These are phyloP conservation scores for Quercus robur DNA, from an alignment of 306 rosid species.

Conservation along the genomic window DNA sequence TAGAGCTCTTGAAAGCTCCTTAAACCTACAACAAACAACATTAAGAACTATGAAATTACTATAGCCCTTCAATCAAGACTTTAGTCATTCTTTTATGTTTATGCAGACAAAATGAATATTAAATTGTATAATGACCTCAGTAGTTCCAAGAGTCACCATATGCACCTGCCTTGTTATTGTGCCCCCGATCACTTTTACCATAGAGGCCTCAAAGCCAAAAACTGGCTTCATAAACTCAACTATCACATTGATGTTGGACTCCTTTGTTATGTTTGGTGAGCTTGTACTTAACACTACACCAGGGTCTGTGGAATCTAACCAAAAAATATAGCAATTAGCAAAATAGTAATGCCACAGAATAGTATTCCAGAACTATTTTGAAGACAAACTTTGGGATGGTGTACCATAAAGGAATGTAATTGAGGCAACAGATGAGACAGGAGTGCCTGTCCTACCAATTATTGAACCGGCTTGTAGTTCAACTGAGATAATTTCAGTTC, in stretches of 20 bases:
- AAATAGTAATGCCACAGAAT: neutral
- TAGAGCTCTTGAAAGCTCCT: slow-evolving; percentile 63
- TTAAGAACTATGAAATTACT: neutral
- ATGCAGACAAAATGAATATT: neutral
- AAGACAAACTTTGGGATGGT: neutral
- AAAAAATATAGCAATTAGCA: slow-evolving; percentile 4
- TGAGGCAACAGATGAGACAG: slow-evolving; percentile 51
- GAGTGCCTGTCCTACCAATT: slow-evolving; percentile 49
- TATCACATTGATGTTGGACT: slow-evolving; percentile 35
- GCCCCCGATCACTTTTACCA: slow-evolving; percentile 50
- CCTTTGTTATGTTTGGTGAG: slow-evolving; percentile 44
- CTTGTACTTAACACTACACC: slow-evolving; percentile 47
- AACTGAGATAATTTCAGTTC: slow-evolving; percentile 41
- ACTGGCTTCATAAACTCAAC: slow-evolving; percentile 74
- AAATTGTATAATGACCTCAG: neutral
- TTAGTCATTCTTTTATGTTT: neutral
- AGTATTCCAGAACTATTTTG: neutral
- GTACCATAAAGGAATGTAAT: slow-evolving; percentile 62
- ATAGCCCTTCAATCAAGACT: neutral
- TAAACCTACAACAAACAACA: slow-evolving; percentile 35
- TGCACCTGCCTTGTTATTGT: slow-evolving; percentile 61
- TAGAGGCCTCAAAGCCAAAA: slow-evolving; percentile 56
- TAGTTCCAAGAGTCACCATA: slow-evolving; percentile 11
- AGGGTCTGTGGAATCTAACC: slow-evolving; percentile 45
- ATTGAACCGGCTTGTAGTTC: slow-evolving; percentile 37